Evolutionary conservation across 768 basidiomycete genomes (phyloP), one percentile per base, ranked within the genome.

Genomic region (Pholiota microspora): DNA sequence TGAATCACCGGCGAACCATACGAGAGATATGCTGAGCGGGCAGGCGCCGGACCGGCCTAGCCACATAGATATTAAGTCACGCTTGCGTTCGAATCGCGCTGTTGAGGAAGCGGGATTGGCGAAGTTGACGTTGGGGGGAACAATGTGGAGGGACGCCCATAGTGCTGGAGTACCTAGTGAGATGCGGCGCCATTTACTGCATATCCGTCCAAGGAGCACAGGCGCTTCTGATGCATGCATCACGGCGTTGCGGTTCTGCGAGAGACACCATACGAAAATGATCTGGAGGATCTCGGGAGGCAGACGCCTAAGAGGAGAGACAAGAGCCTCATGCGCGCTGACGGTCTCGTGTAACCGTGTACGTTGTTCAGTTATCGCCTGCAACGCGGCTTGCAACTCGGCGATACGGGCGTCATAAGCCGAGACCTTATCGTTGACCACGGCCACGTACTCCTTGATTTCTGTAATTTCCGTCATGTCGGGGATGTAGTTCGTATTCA

Each of bases 221-320:
- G 65, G 68, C 7, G 66, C 65, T 48, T 67, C 66, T 3, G 62
- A 60, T 9, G 59, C 59, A 51, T 67, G 64, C 64, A 68, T 68
- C 12, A 67, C 67, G n/a, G 62, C 61, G 52, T 67, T 67, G 18
- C 64, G 60, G 27, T 60, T 60, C 40, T 55, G 49, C 3, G 65
- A 62, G 1, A 68, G 56, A 47, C 67, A 68, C 49, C 52, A 62
- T 12, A 62, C 61, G 45, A 68, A 68, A 21, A 68, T 67, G 23
- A 53, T 18, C 21, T 67, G 65, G 7, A 68, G 45, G 46, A 68
- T 58, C 51, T 67, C 64, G 21, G 64, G 64, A 10, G 62, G 64
- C 13, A 68, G 58, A 6, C 61, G 59, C 21, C 67, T 59, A 16
- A 68, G 18, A 5, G 65, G 67, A 2, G 67, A 68, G 3, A 63